Evolutionary conservation across 2,329 filamentous ascomycete species (phyloP).

Genomic region (Talaromyces sp.): DNA sequence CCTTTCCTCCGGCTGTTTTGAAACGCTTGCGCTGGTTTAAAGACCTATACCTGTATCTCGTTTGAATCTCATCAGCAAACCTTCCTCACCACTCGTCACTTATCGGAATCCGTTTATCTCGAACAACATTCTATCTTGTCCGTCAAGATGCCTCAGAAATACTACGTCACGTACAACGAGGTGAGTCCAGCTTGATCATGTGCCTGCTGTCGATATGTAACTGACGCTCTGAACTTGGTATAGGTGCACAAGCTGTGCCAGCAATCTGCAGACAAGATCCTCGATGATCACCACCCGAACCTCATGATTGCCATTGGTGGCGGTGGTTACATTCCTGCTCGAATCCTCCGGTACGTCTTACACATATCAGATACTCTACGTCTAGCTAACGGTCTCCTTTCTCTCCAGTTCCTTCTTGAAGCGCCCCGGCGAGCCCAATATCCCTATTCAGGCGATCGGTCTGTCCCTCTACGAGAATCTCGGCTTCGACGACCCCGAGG

Average conservation of each 20-base stretch:
- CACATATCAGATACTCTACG: background rate
- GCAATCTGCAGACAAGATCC: constrained; percentile 71
- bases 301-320: constrained; percentile 98
- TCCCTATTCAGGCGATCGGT: constrained; percentile 97
- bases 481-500: constrained; percentile 56
- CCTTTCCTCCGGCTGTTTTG: background rate
- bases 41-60: background rate
- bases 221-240: background rate
- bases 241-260: constrained; percentile 98
- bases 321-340: constrained; percentile 92
- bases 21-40: background rate
- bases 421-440: constrained; percentile 78
- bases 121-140: background rate
- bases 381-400: background rate
- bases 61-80: background rate
- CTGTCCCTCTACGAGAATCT: constrained; percentile 94
- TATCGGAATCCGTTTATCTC: background rate
- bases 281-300: constrained; percentile 81
- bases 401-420: constrained; percentile 75
- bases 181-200: constrained; percentile 45
- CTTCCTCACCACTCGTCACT: background rate
- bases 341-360: constrained; percentile 68
- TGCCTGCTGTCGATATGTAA: background rate
- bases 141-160: constrained; percentile 68
- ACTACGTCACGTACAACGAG: constrained; percentile 90